A percentile compares a stretch with the other conserved stretches of the same genome.
Evolutionary conservation across 192 early-diverging fungal genomes (phyloP).

Genomic region (Paraglomus brasilianum): DNA sequence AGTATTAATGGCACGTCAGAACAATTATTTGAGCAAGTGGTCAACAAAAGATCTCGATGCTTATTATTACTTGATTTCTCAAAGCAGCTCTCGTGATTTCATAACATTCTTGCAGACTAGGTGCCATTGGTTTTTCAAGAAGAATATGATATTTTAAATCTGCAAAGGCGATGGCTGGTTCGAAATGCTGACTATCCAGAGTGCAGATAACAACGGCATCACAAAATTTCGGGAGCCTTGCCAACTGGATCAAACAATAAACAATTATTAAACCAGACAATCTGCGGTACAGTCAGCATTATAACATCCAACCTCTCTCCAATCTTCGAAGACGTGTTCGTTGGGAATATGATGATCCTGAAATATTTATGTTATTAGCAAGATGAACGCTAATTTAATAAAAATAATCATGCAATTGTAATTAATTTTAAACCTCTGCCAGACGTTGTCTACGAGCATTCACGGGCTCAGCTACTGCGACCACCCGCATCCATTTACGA

Average conservation of each 20-base stretch:
- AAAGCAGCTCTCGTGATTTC: conserved; percentile 48
- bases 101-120: conserved; percentile 48
- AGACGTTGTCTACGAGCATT: conserved; percentile 35
- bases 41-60: conserved; percentile 28
- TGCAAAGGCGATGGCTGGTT: conserved; percentile 52
- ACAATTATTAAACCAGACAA: conserved; percentile 7
- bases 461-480: conserved; percentile 51
- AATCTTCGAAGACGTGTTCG: conserved; percentile 42
- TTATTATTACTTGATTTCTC: conserved; percentile 42
- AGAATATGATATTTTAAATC: conserved; percentile 57
- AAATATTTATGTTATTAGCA: conserved; percentile 2
- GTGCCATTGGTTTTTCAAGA: conserved; percentile 70
- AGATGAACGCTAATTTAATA: background rate
- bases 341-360: conserved; percentile 33
- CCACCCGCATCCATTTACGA: conserved; percentile 45
- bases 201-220: conserved; percentile 53
- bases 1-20: background rate
- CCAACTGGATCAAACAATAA: conserved; percentile 33
- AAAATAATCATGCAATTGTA: background rate
- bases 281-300: background rate
- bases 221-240: conserved; percentile 41
- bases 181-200: conserved; percentile 50
- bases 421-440: conserved; percentile 9
- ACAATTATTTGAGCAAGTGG: conserved; percentile 21
- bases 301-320: conserved; percentile 33